Percentiles rank a stretch among this genome's conserved stretches.
Evolutionary conservation across 371 early-diverging fungal species (phyloP).

Genomic region (Mucor racemosus): DNA sequence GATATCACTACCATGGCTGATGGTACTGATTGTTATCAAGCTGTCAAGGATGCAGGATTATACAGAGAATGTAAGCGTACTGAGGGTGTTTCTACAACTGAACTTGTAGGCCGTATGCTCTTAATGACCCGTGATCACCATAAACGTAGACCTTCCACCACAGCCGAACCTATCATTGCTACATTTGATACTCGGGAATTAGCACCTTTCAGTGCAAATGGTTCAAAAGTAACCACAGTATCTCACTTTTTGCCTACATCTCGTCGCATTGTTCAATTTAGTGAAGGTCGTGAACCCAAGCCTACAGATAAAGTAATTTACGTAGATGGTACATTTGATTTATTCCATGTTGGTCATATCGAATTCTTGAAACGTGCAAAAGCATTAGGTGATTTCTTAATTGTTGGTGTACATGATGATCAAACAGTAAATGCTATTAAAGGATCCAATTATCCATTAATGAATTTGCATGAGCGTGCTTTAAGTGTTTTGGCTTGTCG

Average conservation of each 20-base stretch:
- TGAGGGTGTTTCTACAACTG: conserved; percentile 92
- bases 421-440: conserved; percentile 86
- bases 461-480: conserved; percentile 94
- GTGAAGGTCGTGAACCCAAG: conserved; percentile 79
- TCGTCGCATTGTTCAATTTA: conserved; percentile 86
- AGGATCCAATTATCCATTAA: conserved; percentile 88
- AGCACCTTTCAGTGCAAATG: conserved; percentile 18
- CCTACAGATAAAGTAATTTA: conserved; percentile 78
- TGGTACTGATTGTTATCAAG: conserved; percentile 95
- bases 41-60: conserved; percentile 92
- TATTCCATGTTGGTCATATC: conserved; percentile 97
- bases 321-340: conserved; percentile 96
- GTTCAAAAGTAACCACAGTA: conserved; percentile 34
- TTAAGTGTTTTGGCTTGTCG: conserved; percentile 88
- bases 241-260: conserved; percentile 91
- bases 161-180: conserved; percentile 8
- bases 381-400: conserved; percentile 84
- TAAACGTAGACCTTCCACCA: conserved; percentile 33
- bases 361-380: conserved; percentile 91
- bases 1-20: conserved; percentile 95
- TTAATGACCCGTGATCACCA: conserved; percentile 89
- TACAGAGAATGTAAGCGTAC: conserved; percentile 95
- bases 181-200: conserved; percentile 17
- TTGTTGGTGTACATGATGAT: conserved; percentile 96
- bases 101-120: conserved; percentile 96